Evolutionary conservation across 306 rosid species (phyloP), one percentile per base, ranked within the genome.

Genomic region (Cicer arietinum): DNA sequence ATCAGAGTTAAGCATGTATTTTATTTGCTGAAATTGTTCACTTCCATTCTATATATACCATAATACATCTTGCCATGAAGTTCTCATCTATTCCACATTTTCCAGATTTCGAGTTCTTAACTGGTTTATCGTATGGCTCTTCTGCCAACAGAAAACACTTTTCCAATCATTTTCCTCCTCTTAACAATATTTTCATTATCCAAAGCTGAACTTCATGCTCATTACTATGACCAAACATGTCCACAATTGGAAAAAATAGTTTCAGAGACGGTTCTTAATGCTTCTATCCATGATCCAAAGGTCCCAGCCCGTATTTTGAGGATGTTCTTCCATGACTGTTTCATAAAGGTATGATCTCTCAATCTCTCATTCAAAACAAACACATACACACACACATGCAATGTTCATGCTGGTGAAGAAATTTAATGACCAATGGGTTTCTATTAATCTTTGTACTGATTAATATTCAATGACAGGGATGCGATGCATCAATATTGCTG

Each of bases 301-400:
- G 92, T 90, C 42, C 96, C 95, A 6, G 84, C 98, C 59, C 90
- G 90, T 16, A 82, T 89, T 79, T 82, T 90, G 54, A 84, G 96
- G 77, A 88, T 93, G 93, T 89, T 89, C 86, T 90, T 93, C 82
- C 96, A 88, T 61, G 98, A 90, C 59, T 90, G 93, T 86, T 90
- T 89, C 86, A 76, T 90, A 82, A 89, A 93, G 95, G 98, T 90
- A 83, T 13, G 71, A 42, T 74, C 60, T 59, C 77, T 52, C 30
- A 35, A 14, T 25, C 65, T 79, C 67, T 61, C 14, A 8, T 60
- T 37, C 54, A 57, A 47, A 44, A 14, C 17, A 35, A 14, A 70
- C 48, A 78, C 37, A 37, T 7, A 0, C 25, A 7, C 65, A 58
- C 37, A 37, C 10, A 0, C 25, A 37, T 37, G 46, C 8, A 58